Conservation (phyloP, 345 rosid genomes). For the Arabidopsis arenosa region DNA sequence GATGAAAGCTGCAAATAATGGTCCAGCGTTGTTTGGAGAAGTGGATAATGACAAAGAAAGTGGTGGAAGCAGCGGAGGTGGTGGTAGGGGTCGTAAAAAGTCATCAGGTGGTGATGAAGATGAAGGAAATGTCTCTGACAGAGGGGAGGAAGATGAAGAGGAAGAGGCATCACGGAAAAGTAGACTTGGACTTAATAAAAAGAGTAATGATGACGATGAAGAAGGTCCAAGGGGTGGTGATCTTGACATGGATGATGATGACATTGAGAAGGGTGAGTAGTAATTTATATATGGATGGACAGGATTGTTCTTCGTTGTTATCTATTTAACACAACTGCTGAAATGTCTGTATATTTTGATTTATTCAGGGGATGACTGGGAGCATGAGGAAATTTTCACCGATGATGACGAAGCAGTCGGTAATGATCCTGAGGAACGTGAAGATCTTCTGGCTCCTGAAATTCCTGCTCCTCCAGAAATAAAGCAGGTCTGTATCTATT, state of each 20-base stretch:
- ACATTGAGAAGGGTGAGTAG: conserved; percentile 83
- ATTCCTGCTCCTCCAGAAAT: conserved; percentile 98
- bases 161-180: conserved; percentile 87
- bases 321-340: not conserved
- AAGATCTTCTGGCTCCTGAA: conserved; percentile 89
- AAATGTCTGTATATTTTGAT: not conserved
- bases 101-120: conserved; percentile 69
- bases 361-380: conserved; percentile 94
- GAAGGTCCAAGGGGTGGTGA: conserved; percentile 95
- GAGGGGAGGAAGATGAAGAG: conserved; percentile 93
- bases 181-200: conserved; percentile 83
- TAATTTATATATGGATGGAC: not conserved
- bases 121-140: conserved; percentile 85
- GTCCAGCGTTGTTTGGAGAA: conserved; percentile 95
- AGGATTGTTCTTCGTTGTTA: not conserved
- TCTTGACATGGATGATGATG: conserved; percentile 92
- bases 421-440: conserved; percentile 89
- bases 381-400: conserved; percentile 97
- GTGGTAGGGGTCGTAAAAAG: conserved; percentile 85
- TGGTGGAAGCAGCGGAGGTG: conserved; percentile 44
- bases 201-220: conserved; percentile 81
- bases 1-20: conserved; percentile 97
- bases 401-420: conserved; percentile 99
- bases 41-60: conserved; percentile 79
- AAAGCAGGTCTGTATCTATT: conserved; percentile 62